A percentile compares a stretch with the other conserved stretches of the same genome.
Evolutionary conservation across 129 eudicot genomes (phyloP).

Genomic region (Pseudognaphalium luteoalbum): DNA sequence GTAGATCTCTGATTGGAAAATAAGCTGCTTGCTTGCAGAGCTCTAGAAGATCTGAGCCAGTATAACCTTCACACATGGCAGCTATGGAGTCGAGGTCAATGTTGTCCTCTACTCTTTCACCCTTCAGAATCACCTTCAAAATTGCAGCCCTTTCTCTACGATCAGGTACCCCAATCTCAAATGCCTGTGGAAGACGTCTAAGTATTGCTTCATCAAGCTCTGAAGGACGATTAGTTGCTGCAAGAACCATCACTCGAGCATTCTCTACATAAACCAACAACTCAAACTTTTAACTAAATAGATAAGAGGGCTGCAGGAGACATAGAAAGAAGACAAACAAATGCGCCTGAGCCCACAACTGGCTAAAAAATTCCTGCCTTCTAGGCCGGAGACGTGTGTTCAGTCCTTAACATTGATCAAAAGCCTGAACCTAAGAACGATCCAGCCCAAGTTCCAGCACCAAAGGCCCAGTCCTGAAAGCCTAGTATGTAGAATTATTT

Average conservation of each 20-base stretch:
- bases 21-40: slow-evolving; percentile 93
- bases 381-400: neutral
- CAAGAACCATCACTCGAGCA: slow-evolving; percentile 92
- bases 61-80: slow-evolving; percentile 72
- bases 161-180: slow-evolving; percentile 83
- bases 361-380: neutral
- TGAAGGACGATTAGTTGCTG: slow-evolving; percentile 94
- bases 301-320: neutral
- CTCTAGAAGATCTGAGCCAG: slow-evolving; percentile 91
- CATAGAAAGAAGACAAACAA: neutral
- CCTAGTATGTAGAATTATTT: neutral
- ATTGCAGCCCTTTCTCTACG: slow-evolving; percentile 65
- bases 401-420: neutral
- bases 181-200: slow-evolving; percentile 88
- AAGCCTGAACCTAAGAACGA: neutral
- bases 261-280: slow-evolving; percentile 45
- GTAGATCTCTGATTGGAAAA: slow-evolving; percentile 70
- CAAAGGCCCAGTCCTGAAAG: neutral
- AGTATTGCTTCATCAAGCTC: slow-evolving; percentile 96
- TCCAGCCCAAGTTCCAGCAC: neutral
- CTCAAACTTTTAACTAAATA: neutral
- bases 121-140: slow-evolving; percentile 70
- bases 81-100: slow-evolving; percentile 68
- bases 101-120: slow-evolving; percentile 60
- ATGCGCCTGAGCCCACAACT: neutral